A percentile compares a stretch with the other conserved stretches of the same genome.
These are phyloP conservation scores for Fomitopsis pulvina DNA, from an alignment of 768 basidiomycete species.

Conservation along the genomic window DNA sequence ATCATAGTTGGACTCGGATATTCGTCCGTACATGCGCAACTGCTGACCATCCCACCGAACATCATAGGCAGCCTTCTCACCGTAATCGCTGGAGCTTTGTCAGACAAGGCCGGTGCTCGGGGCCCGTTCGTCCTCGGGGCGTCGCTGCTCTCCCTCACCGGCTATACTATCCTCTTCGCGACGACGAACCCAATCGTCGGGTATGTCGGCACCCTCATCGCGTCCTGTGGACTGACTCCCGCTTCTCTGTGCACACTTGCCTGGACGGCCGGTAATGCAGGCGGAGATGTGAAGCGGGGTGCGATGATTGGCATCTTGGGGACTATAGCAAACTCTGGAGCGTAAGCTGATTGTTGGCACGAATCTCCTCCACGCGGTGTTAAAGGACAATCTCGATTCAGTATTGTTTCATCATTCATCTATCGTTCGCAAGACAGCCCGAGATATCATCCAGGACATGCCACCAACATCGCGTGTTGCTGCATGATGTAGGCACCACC, in stretches of 20 bases:
- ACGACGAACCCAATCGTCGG: slow-evolving; percentile 14
- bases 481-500: neutral
- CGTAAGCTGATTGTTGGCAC: slow-evolving; percentile 20
- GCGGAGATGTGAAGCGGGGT: slow-evolving; percentile 48
- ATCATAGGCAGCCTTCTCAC: slow-evolving; percentile 12
- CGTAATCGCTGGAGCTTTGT: slow-evolving; percentile 1
- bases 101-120: slow-evolving; percentile 5
- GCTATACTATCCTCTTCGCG: slow-evolving; percentile 5
- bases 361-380: neutral
- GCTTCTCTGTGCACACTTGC: slow-evolving; percentile 41
- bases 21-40: slow-evolving; percentile 42
- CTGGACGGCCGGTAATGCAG: slow-evolving; percentile 51
- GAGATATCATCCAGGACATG: slow-evolving; percentile 12
- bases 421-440: slow-evolving; percentile 21
- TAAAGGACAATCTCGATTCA: slow-evolving; percentile 4
- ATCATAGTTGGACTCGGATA: slow-evolving; percentile 59
- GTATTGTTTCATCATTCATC: slow-evolving; percentile 37
- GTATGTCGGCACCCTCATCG: slow-evolving; percentile 43
- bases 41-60: slow-evolving; percentile 48
- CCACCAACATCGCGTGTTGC: slow-evolving; percentile 4
- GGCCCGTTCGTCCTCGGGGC: slow-evolving; percentile 7
- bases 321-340: slow-evolving; percentile 50
- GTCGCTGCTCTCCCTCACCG: slow-evolving; percentile 1
- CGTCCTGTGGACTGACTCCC: slow-evolving; percentile 47
- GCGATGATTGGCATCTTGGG: slow-evolving; percentile 48